phyloP scores from a whole-genome alignment of 2,329 filamentous ascomycete genomes.

The Stachybotrys chartarum region DNA sequence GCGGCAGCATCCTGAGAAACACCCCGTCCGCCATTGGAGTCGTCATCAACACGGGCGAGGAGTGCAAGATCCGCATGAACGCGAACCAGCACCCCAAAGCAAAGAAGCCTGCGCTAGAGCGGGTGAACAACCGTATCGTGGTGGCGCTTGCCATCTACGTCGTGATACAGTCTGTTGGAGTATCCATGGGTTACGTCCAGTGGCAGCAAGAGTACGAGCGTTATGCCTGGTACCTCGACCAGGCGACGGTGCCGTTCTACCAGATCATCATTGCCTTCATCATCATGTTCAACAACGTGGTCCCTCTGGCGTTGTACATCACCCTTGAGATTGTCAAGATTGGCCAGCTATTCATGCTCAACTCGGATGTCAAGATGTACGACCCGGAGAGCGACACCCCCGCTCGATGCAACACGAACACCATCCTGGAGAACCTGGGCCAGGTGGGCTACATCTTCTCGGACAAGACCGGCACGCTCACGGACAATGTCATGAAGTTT shows the following conservation, averaged over 20 bases:
- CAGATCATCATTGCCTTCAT: constrained; percentile 84
- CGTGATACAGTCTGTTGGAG: constrained; percentile 68
- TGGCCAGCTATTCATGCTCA: constrained; percentile 69
- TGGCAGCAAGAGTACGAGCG: constrained; percentile 65
- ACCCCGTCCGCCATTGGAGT: constrained; percentile 66
- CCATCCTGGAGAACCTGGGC: constrained; percentile 88
- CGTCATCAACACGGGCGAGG: constrained; percentile 83
- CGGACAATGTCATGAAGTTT: constrained; percentile 93
- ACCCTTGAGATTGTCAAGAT: constrained; percentile 84
- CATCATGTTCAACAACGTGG: constrained; percentile 96
- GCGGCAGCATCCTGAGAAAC: constrained; percentile 79
- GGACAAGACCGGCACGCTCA: constrained; percentile 91
- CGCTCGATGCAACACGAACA: constrained; percentile 84
- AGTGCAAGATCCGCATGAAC: constrained; percentile 91
- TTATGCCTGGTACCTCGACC: constrained; percentile 67
- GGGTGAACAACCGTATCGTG: constrained; percentile 73
- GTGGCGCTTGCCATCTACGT: constrained; percentile 76
- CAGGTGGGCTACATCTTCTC: constrained; percentile 89
- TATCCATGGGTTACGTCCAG: constrained; percentile 72
- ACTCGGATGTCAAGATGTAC: constrained; percentile 83
- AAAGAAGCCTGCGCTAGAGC: constrained; percentile 73
- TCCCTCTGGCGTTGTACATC: constrained; percentile 85
- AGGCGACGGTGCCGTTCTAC: constrained; percentile 66
- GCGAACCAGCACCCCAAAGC: constrained; percentile 81
- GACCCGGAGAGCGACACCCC: constrained; percentile 78